These are phyloP conservation scores for Suhomyces emberorum DNA, from an alignment of 805 yeast genomes.

Conservation along the genomic window DNA sequence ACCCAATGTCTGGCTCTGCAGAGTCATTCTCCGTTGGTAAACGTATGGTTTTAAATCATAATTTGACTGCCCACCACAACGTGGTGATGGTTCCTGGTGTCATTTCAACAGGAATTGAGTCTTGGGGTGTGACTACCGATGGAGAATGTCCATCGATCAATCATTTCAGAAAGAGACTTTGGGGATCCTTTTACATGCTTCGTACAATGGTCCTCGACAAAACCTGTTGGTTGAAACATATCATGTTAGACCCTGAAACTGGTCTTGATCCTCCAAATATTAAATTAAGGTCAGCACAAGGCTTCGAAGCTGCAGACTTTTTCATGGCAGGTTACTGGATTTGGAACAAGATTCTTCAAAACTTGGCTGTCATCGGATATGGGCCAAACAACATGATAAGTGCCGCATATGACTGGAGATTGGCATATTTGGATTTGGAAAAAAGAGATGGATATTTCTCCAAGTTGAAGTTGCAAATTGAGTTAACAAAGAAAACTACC, in stretches of 20 bases:
- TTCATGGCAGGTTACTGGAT: slow-evolving; percentile 98
- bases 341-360: slow-evolving; percentile 95
- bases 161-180: slow-evolving; percentile 85
- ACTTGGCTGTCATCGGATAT: slow-evolving; percentile 90
- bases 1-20: slow-evolving; percentile 49
- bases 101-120: slow-evolving; percentile 89
- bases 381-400: slow-evolving; percentile 87
- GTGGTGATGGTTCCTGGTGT: slow-evolving; percentile 96
- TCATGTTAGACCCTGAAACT: slow-evolving; percentile 84
- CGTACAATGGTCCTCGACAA: slow-evolving; percentile 89
- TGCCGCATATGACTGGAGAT: slow-evolving; percentile 96
- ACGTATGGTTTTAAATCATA: slow-evolving; percentile 48
- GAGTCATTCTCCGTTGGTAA: slow-evolving; percentile 90
- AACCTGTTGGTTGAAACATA: slow-evolving; percentile 88
- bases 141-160: slow-evolving; percentile 77
- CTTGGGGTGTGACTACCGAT: slow-evolving; percentile 75
- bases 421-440: slow-evolving; percentile 86
- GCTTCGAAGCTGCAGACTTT: slow-evolving; percentile 95
- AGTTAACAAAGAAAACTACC: slow-evolving; percentile 47
- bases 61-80: slow-evolving; percentile 60
- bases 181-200: slow-evolving; percentile 98
- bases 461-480: slow-evolving; percentile 70
- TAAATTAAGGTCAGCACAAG: slow-evolving; percentile 85
- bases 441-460: slow-evolving; percentile 82
- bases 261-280: slow-evolving; percentile 89